Evolutionary conservation across 768 basidiomycete species (phyloP).

Genomic region (Mycena rosella): DNA sequence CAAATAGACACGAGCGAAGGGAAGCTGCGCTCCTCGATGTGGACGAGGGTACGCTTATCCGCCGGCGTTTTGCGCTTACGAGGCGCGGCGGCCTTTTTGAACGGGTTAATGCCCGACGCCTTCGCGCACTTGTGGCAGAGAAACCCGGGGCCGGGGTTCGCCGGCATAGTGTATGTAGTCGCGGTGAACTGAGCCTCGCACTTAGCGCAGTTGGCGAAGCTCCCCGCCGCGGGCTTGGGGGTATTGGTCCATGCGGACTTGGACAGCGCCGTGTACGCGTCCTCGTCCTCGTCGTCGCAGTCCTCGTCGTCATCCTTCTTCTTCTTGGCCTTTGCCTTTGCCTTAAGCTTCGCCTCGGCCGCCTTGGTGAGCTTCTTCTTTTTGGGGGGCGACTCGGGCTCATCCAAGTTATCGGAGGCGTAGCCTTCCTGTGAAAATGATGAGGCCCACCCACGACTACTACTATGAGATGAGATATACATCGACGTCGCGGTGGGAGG

Average conservation of each 20-base stretch:
- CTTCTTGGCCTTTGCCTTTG: constrained; percentile 60
- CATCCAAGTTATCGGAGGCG: constrained; percentile 84
- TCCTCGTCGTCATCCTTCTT: constrained; percentile 62
- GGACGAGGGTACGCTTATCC: constrained; percentile 76
- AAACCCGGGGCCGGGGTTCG: constrained; percentile 77
- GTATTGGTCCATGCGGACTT: constrained; percentile 59
- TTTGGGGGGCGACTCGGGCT: constrained; percentile 63
- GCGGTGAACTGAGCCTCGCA: constrained; percentile 91
- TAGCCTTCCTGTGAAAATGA: constrained; percentile 55
- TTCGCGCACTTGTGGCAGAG: constrained; percentile 91
- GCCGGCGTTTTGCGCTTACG: constrained; percentile 72
- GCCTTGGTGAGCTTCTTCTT: constrained; percentile 70
- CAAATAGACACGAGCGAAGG: constrained; percentile 84
- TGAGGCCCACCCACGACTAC: not conserved
- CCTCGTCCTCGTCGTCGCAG: constrained; percentile 71
- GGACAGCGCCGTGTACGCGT: constrained; percentile 75
- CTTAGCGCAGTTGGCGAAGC: constrained; percentile 82
- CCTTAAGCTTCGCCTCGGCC: constrained; percentile 56
- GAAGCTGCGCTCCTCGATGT: constrained; percentile 78
- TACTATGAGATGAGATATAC: not conserved
- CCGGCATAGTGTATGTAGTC: constrained; percentile 90
- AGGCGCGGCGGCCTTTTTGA: constrained; percentile 79
- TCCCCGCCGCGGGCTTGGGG: constrained; percentile 79
- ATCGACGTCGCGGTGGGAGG: constrained; percentile 15
- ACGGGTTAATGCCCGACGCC: constrained; percentile 82